Evolutionary conservation across 23 red algal species (phyloP).

Genomic region (Agarophyton chilense): DNA sequence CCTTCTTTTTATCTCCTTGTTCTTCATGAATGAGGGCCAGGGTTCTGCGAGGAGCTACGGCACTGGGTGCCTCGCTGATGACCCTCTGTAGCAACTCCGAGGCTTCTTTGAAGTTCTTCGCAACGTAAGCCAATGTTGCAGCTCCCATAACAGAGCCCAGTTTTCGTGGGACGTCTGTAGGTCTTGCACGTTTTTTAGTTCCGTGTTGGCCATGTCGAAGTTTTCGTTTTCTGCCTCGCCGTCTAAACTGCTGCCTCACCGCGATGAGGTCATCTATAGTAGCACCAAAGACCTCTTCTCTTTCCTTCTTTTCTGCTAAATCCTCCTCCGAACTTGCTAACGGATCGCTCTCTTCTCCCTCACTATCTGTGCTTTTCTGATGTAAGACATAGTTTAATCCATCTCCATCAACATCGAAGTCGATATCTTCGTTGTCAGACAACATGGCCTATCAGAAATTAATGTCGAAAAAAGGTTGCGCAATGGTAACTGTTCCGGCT

Average conservation of each 20-base stretch:
- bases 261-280: slow-evolving; percentile 70
- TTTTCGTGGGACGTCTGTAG: slow-evolving; percentile 66
- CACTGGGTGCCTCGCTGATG: slow-evolving; percentile 80
- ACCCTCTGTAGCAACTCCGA: slow-evolving; percentile 50
- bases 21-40: slow-evolving; percentile 79
- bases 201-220: neutral
- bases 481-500: neutral
- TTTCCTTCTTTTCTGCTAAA: slow-evolving; percentile 4
- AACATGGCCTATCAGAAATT: neutral
- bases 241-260: neutral
- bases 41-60: slow-evolving; percentile 80
- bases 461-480: neutral
- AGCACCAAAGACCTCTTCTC: slow-evolving; percentile 63
- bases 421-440: slow-evolving; percentile 7
- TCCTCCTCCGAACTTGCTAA: slow-evolving; percentile 41
- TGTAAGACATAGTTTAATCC: neutral
- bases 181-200: slow-evolving; percentile 26
- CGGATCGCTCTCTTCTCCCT: slow-evolving; percentile 62
- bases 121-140: slow-evolving; percentile 74
- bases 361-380: neutral
- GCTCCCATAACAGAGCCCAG: slow-evolving; percentile 79
- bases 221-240: slow-evolving; percentile 31
- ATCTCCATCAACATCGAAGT: neutral
- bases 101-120: slow-evolving; percentile 69
- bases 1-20: slow-evolving; percentile 62